Base-by-base conservation (phyloP, 2,329 filamentous ascomycete species). In the Penicillium capsulatum region DNA sequence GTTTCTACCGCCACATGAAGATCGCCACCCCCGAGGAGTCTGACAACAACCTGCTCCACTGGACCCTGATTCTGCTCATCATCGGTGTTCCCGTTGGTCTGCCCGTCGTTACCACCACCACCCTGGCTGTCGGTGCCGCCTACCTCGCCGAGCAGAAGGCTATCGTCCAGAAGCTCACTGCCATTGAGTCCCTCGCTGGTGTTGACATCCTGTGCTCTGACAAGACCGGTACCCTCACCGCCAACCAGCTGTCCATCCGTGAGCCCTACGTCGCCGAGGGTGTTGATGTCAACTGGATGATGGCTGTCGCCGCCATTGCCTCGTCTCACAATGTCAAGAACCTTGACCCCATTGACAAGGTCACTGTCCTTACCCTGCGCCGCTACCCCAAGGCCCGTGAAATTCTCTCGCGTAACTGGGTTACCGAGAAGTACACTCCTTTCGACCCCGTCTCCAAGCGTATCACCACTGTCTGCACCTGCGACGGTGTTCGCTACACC, bases 221-320 rank as follows among this genome's bases (percentile, higher is more conserved):
- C 71, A 87, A 88, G 77, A 87, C 84, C 31, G 84, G 84, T 72
- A 88, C 84, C 22, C 74, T 87, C 40, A 64, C 61, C 48, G 61
- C 61, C 33, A 64, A 64, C 54, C 83, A 87, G 72, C 75, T 87
- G 37, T 83, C 78, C 58, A 84, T 87, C 59, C 82, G 83, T 63
- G 84, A 87, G 61, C 84, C 84, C 14, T 87, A 82, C 67, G 82
- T 86, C 43, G 79, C 81, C 45, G 83, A 86, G 65, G 84, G 83
- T 55, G 79, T 85, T 60, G 83, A 86, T 66, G 79, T 86, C 65
- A 84, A 87, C 73, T 87, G 83, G 83, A 86, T 87, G 83, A 86
- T 87, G 83, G 83, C 83, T 50, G 83, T 85, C 45, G 83, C 84
- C 44, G 83, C 83, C 45, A 77, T 87, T 40, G 84, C 83, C 42